phyloP scores from a whole-genome alignment of 2,329 filamentous ascomycete species.

The Ophiostoma himal-ulmi region DNA sequence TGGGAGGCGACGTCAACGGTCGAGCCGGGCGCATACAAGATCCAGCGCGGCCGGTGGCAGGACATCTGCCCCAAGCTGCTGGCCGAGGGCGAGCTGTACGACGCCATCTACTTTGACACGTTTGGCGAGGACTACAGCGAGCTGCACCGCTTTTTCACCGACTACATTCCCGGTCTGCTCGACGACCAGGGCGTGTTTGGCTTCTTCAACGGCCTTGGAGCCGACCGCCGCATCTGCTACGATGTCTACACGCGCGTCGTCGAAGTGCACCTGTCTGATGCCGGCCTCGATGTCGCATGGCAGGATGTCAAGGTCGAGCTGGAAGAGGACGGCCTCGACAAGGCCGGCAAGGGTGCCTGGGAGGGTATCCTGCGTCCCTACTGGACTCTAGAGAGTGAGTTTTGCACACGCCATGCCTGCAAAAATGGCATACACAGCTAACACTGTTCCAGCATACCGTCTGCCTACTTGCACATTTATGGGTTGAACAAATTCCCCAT shows the following conservation, averaged over 20 bases:
- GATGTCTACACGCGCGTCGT: constrained; percentile 92
- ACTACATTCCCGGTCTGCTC: constrained; percentile 75
- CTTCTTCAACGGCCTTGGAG: constrained; percentile 87
- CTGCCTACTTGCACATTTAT: constrained; percentile 71
- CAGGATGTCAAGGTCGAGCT: constrained; percentile 68
- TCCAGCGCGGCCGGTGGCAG: constrained; percentile 75
- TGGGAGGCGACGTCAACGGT: constrained; percentile 50
- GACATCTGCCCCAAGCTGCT: constrained; percentile 66
- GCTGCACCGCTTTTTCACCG: constrained; percentile 79
- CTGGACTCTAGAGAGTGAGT: constrained; percentile 73
- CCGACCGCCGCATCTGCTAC: constrained; percentile 87
- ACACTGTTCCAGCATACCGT: constrained; percentile 52
- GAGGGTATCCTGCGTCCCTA: constrained; percentile 81
- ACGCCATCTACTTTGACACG: constrained; percentile 95
- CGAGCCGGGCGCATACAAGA: constrained; percentile 61
- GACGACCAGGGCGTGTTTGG: constrained; percentile 69
- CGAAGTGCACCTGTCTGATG: constrained; percentile 84
- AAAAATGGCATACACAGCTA: not conserved
- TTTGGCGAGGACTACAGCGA: constrained; percentile 91
- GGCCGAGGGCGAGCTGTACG: constrained; percentile 63
- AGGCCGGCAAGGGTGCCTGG: constrained; percentile 71
- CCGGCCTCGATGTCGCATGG: constrained; percentile 87
- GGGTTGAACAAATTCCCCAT: constrained; percentile 40
- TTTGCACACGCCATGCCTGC: not conserved
- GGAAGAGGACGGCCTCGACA: constrained; percentile 58